Evolutionary conservation across 2,329 filamentous ascomycete species (phyloP), one percentile per base, ranked within the genome.

Genomic region (Aspergillus ochraceus): DNA sequence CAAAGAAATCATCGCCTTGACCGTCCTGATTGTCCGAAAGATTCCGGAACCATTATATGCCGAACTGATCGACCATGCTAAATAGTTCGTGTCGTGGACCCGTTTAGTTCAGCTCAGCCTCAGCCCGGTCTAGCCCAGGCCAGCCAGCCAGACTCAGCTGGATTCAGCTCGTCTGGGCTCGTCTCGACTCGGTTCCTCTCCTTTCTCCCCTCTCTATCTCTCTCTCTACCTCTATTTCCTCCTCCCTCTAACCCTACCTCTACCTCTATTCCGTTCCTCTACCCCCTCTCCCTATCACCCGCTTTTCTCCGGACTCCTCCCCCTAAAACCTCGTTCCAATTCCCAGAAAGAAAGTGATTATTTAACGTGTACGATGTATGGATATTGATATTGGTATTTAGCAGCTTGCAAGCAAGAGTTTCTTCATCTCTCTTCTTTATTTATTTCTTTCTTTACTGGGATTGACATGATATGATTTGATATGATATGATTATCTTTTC

Each of bases 11-110:
- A 95, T 96, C 74, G 87, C 87, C 50, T 85, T 96, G 58, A 94
- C 94, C 0, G 87, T 97, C 67, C 88, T 89, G 55, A 90, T 97
- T 69, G 90, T 96, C 59, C 88, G 89, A 68, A 95, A 93, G 81
- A 92, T 99, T 57, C 94, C 95, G 2, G 88, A 92, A 63, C 90
- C 96, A 66, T 83, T 98, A 52, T 99, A 97, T 72, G 88, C 90
- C 54, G 91, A 97, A 74, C 92, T 99, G 70, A 88, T 97, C 54
- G 83, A 84, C 46, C 95, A 99, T 75, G 94, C 94, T 6, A 90
- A 78, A 66, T 79, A 66, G 68, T 55, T 46, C 39, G 14, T 19
- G 20, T 22, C 24, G 39, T 26, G 24, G 29, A 8, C 42, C 26
- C 6, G 49, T 17, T 9, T 29, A 55, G 11, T 10, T 36, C 32